These are phyloP conservation scores for Kernera saxatilis DNA, from an alignment of 345 rosid genomes.

Conservation along the genomic window DNA sequence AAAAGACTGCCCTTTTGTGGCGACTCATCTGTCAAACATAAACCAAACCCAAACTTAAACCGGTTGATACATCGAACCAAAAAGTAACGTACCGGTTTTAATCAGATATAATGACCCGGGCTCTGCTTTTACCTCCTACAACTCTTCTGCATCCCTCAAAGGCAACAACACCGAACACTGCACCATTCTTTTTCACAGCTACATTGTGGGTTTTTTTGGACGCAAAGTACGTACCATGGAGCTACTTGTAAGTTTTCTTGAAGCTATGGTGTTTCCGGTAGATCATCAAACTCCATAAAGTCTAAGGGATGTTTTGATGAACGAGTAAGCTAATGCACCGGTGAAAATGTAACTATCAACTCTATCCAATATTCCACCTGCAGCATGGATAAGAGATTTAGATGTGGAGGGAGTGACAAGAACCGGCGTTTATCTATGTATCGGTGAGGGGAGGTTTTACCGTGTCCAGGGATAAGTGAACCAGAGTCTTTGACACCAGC, in stretches of 20 bases:
- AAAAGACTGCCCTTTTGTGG: background rate
- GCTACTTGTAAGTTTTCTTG: background rate
- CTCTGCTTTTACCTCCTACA: conserved; percentile 13
- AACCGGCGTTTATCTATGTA: background rate
- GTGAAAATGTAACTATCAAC: conserved; percentile 94
- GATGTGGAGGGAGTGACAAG: background rate
- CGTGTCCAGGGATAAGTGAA: conserved; percentile 91
- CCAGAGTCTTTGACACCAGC: conserved; percentile 99
- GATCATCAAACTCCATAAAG: conserved; percentile 64
- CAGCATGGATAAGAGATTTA: background rate
- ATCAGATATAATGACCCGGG: background rate
- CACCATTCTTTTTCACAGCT: background rate
- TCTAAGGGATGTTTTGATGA: conserved; percentile 62
- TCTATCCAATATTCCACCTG: conserved; percentile 90
- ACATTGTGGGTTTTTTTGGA: background rate
- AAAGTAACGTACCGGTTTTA: background rate
- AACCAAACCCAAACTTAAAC: conserved; percentile 8
- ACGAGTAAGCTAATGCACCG: conserved; percentile 82
- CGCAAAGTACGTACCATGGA: background rate
- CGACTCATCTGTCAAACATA: background rate
- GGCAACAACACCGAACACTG: background rate
- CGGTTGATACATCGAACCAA: background rate
- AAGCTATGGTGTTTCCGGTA: background rate
- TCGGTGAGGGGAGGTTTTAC: conserved; percentile 30
- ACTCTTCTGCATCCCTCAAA: background rate